phyloP scores from a whole-genome alignment of 1,284 basidiomycete genomes.

The Schizopora paradoxa region DNA sequence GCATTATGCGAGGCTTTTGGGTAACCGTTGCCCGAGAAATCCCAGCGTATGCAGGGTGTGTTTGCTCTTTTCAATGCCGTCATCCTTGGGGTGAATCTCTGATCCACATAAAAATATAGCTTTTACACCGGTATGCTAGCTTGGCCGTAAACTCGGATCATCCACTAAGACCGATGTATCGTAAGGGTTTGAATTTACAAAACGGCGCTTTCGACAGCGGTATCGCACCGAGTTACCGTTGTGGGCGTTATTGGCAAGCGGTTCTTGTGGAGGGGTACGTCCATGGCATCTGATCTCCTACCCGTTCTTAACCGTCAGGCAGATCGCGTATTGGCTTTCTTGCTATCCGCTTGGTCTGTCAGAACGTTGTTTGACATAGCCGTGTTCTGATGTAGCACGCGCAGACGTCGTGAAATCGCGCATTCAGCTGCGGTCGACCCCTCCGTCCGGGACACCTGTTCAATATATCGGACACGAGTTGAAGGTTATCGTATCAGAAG shows the following conservation, averaged over 20 bases:
- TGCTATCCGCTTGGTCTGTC: conserved; percentile 78
- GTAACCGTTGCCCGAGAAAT: conserved; percentile 91
- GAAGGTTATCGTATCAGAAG: conserved; percentile 61
- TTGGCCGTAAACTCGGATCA: background rate
- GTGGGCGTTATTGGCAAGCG: conserved; percentile 85
- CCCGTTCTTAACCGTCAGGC: background rate
- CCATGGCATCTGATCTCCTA: background rate
- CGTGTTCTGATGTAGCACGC: background rate
- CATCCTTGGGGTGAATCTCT: background rate
- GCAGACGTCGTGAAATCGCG: conserved; percentile 89
- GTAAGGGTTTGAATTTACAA: conserved; percentile 83
- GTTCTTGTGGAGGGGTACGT: conserved; percentile 82
- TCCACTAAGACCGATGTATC: conserved; percentile 10
- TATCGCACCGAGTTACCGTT: conserved; percentile 74
- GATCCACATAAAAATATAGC: conserved; percentile 30
- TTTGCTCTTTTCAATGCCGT: conserved; percentile 11
- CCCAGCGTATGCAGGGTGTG: conserved; percentile 88
- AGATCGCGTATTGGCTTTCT: conserved; percentile 91
- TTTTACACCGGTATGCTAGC: conserved; percentile 62
- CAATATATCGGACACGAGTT: conserved; percentile 80
- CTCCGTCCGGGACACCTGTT: conserved; percentile 73
- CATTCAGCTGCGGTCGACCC: conserved; percentile 73
- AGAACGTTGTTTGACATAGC: background rate
- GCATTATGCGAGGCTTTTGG: conserved; percentile 97
- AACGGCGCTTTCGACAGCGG: conserved; percentile 62